Conservation (phyloP, 345 rosid genomes). For the Populus deltoides region DNA sequence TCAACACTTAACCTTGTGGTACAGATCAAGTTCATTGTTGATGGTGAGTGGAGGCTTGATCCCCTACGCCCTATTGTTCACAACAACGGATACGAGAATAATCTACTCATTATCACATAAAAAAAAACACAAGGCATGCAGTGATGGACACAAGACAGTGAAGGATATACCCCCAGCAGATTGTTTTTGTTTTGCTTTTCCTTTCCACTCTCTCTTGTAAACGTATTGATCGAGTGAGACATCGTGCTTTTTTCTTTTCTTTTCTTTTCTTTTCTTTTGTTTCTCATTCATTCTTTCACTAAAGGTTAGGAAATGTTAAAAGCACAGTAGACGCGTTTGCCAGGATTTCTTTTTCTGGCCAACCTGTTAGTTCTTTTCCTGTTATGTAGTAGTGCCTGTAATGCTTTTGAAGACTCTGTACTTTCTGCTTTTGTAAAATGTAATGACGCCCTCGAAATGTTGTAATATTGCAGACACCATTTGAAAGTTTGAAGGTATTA, state of each 20-base stretch:
- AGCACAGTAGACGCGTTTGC: not conserved
- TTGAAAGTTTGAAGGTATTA: too few species aligned
- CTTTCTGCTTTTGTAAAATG: too few species aligned
- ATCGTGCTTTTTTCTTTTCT: not conserved
- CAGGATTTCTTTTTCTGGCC: too few species aligned
- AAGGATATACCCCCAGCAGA: not conserved
- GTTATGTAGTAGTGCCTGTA: too few species aligned
- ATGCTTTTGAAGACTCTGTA: too few species aligned
- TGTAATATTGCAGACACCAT: too few species aligned
- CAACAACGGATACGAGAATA: slow-evolving; percentile 64
- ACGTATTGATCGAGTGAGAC: not conserved
- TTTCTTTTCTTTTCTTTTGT: not conserved
- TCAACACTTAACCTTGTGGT: slow-evolving; percentile 5
- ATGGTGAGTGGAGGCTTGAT: slow-evolving; percentile 92
- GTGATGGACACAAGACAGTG: not conserved
- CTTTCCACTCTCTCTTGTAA: not conserved
- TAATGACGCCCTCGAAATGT: too few species aligned
- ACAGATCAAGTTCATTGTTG: slow-evolving; percentile 90
- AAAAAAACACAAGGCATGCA: not conserved
- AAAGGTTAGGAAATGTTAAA: not conserved
- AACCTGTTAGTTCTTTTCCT: too few species aligned
- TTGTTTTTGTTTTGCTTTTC: not conserved
- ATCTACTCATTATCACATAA: slow-evolving; percentile 63
- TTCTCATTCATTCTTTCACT: not conserved
- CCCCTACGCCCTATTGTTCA: slow-evolving; percentile 79